Conservation (phyloP, 2,329 filamentous ascomycete genomes). For the Verticillium longisporum region DNA sequence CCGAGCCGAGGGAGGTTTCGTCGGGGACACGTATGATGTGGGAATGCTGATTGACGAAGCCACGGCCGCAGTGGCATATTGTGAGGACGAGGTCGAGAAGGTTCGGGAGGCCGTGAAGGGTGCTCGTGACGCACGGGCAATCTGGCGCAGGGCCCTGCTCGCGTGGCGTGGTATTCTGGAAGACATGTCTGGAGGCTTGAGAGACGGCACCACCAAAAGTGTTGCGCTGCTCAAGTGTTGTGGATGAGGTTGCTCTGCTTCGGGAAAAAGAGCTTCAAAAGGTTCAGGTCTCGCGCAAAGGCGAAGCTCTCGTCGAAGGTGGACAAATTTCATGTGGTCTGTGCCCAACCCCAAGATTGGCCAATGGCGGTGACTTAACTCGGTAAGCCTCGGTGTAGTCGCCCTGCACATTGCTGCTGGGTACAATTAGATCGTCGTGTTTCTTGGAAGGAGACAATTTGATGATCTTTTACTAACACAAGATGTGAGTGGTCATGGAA, state of each 20-base stretch:
- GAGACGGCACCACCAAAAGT: background rate
- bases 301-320: background rate
- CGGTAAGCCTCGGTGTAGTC: background rate
- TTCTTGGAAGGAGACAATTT: no score
- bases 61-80: constrained; percentile 18
- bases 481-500: no score
- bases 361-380: background rate
- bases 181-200: constrained; percentile 5
- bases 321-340: background rate
- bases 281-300: background rate
- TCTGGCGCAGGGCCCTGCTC: constrained; percentile 9
- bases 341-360: background rate
- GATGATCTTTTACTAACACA: no score
- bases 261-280: background rate
- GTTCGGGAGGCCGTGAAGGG: constrained; percentile 5
- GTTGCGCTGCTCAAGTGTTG: background rate
- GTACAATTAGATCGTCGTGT: no score
- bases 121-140: constrained; percentile 6
- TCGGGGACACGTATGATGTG: constrained; percentile 51
- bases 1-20: constrained; percentile 83
- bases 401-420: no score
- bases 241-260: background rate
- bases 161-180: constrained; percentile 10
- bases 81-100: constrained; percentile 19
- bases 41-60: constrained; percentile 21